Percentiles rank a stretch among this genome's conserved stretches.
These are phyloP conservation scores for Kwoniella botswanensis DNA, from an alignment of 768 basidiomycete genomes.

Conservation along the genomic window DNA sequence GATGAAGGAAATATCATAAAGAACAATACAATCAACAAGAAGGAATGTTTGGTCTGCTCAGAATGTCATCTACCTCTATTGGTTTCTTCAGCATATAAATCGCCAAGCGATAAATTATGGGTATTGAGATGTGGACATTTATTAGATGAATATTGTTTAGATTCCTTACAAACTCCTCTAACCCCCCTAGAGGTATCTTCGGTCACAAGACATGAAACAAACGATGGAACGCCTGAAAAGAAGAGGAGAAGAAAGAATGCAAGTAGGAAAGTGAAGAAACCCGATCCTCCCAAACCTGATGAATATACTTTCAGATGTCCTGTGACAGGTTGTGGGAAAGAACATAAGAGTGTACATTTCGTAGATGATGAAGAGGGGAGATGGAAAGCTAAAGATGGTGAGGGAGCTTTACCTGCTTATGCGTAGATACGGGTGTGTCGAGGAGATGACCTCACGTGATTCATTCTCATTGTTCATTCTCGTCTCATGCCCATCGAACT, in stretches of 20 bases:
- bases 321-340: conserved; percentile 43
- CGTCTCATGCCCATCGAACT: no score
- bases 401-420: conserved; percentile 43
- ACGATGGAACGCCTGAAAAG: conserved; percentile 13
- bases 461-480: no score
- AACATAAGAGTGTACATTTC: conserved; percentile 37
- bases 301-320: conserved; percentile 51
- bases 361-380: conserved; percentile 23
- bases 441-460: no score
- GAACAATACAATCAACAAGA: conserved; percentile 17
- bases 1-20: conserved; percentile 41
- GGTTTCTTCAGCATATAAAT: conserved; percentile 45
- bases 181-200: conserved; percentile 3
- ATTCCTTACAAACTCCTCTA: conserved; percentile 34
- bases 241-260: conserved; percentile 19
- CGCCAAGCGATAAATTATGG: conserved; percentile 45
- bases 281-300: conserved; percentile 20
- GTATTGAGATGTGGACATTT: conserved; percentile 52
- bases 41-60: conserved; percentile 35
- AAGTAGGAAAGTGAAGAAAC: conserved; percentile 12
- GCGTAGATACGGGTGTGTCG: conserved; percentile 16
- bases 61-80: conserved; percentile 41
- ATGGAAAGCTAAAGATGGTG: conserved; percentile 32
- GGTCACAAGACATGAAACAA: conserved; percentile 17
- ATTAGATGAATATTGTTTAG: conserved; percentile 52